Conservation (phyloP, 441 rosid species). For the Metrosideros polymorpha region DNA sequence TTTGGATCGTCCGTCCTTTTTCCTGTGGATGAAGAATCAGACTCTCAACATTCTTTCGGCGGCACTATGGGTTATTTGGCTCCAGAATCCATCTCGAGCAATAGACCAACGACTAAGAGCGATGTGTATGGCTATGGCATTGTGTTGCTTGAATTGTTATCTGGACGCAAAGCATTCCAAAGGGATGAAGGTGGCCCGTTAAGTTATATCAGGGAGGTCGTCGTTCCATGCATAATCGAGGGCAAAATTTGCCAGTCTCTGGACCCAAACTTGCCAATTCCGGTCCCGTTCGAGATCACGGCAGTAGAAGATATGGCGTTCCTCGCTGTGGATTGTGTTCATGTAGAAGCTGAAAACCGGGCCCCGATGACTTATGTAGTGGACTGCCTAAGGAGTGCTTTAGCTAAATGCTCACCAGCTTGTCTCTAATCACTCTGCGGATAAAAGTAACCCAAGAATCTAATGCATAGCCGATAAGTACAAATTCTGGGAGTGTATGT, state of each 20-base stretch:
- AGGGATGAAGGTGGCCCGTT: not conserved
- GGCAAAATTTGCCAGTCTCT: too few species aligned
- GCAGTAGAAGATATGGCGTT: not conserved
- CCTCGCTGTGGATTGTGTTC: not conserved
- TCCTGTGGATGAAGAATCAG: not conserved
- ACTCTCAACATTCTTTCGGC: too few species aligned
- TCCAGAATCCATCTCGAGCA: not conserved
- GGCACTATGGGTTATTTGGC: not conserved
- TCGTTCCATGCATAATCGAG: too few species aligned
- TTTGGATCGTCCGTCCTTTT: constrained; percentile 1
- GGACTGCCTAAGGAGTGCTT: not conserved
- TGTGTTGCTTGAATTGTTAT: not conserved
- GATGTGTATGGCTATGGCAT: not conserved
- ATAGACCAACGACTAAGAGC: not conserved
- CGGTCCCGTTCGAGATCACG: not conserved
- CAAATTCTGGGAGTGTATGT: not conserved
- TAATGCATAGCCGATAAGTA: not conserved
- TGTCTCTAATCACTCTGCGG: not conserved
- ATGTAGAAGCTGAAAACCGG: not conserved
- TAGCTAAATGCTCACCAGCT: not conserved
- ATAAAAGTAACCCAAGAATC: not conserved
- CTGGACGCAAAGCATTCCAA: not conserved
- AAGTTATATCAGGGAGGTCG: too few species aligned
- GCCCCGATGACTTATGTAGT: not conserved
- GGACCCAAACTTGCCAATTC: too few species aligned